phyloP scores from a whole-genome alignment of 2,329 filamentous ascomycete species.

The Ceratocystiopsis minuta region DNA sequence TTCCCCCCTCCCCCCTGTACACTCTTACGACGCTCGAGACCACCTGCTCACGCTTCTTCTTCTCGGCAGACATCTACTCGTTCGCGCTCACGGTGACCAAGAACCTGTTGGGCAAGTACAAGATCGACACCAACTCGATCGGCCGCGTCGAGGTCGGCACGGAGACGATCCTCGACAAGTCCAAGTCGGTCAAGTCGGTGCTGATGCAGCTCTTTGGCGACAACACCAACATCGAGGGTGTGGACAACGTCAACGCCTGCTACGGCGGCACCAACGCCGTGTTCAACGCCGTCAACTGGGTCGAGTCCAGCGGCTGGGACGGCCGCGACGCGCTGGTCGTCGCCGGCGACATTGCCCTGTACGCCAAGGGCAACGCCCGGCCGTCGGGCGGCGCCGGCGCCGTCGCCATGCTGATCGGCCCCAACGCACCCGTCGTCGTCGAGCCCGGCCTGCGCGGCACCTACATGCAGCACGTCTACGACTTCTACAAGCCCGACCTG shows the following conservation, averaged over 20 bases:
- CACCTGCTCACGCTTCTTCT: not conserved
- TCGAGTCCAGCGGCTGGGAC: constrained; percentile 77
- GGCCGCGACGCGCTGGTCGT: constrained; percentile 66
- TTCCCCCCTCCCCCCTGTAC: not conserved
- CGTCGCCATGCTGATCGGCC: constrained; percentile 63
- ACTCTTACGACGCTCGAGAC: too few relatives aligned
- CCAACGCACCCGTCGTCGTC: constrained; percentile 56
- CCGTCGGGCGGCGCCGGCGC: constrained; percentile 66
- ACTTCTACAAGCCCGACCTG: constrained; percentile 81
- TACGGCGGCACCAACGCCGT: constrained; percentile 74
- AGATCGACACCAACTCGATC: constrained; percentile 59
- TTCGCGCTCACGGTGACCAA: constrained; percentile 62
- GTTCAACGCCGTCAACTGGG: constrained; percentile 71
- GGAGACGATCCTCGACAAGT: constrained; percentile 75
- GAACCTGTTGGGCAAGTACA: constrained; percentile 66
- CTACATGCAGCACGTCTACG: constrained; percentile 72
- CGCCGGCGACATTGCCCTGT: constrained; percentile 68
- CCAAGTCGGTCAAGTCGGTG: constrained; percentile 78
- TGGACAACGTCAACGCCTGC: constrained; percentile 72
- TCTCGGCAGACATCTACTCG: constrained; percentile 66
- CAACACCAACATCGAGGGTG: constrained; percentile 70
- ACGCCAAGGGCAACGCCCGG: constrained; percentile 66
- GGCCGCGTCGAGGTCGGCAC: constrained; percentile 73
- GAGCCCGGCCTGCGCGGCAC: constrained; percentile 65
- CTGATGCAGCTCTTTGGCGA: constrained; percentile 74